Conservation (phyloP, 176 grass and related monocot species). For the Zizania latifolia region DNA sequence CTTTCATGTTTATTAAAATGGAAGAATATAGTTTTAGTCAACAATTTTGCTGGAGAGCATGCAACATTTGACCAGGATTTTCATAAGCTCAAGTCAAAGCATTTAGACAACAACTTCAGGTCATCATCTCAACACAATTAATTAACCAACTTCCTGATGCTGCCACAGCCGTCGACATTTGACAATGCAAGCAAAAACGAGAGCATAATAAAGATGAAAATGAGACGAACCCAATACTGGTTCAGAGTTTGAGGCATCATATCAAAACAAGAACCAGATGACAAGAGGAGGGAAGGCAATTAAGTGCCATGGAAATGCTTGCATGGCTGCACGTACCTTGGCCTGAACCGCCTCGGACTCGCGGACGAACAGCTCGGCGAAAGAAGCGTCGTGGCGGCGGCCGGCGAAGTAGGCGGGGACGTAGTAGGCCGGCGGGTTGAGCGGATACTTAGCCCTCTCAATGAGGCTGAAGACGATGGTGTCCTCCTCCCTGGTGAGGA, state of each 20-base stretch:
- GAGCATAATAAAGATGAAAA: neutral
- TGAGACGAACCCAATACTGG: neutral
- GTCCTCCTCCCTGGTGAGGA: slow-evolving; percentile 68
- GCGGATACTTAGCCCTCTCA: slow-evolving; percentile 57
- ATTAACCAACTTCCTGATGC: neutral
- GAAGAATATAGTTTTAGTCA: slow-evolving; percentile 14
- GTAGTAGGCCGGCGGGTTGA: slow-evolving; percentile 39
- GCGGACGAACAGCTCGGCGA: slow-evolving; percentile 47
- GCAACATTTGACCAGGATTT: slow-evolving; percentile 21
- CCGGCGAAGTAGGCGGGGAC: neutral
- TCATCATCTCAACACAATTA: neutral
- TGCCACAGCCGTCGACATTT: neutral
- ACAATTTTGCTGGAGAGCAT: neutral
- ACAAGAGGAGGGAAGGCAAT: neutral
- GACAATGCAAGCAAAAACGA: neutral
- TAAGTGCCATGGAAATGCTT: neutral
- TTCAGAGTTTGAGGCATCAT: neutral
- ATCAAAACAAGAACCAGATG: neutral
- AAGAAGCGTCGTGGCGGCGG: slow-evolving; percentile 10
- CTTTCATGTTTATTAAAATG: neutral
- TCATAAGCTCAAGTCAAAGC: slow-evolving; percentile 2
- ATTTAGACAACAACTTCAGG: slow-evolving; percentile 6
- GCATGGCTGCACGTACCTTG: slow-evolving; percentile 28
- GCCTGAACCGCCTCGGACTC: slow-evolving; percentile 58
- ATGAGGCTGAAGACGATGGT: slow-evolving; percentile 75